Percentiles rank a stretch among this genome's conserved stretches.
Evolutionary conservation across 345 rosid genomes (phyloP).

Genomic region (Melaleuca alternifolia): DNA sequence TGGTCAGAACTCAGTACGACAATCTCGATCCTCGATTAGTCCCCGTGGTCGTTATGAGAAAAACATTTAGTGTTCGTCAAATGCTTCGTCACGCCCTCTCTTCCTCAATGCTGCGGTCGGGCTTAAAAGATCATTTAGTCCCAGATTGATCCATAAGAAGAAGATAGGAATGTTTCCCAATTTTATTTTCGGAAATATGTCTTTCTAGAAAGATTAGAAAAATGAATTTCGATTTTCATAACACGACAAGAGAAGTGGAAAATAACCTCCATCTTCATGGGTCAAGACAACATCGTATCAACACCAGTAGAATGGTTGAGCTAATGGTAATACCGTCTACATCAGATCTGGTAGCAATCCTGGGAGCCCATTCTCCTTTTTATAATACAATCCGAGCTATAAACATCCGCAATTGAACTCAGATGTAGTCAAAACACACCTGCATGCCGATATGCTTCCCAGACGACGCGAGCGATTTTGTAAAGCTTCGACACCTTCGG

Average conservation of each 20-base stretch:
- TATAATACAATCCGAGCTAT: neutral
- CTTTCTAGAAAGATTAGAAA: neutral
- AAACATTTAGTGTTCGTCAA: neutral
- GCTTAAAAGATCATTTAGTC: neutral
- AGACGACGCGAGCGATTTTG: neutral
- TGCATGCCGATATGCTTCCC: neutral
- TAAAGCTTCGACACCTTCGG: neutral
- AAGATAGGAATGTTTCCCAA: neutral
- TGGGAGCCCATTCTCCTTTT: neutral
- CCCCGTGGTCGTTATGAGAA: neutral
- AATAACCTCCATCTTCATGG: neutral
- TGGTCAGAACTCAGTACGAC: neutral
- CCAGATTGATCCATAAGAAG: neutral
- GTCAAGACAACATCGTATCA: neutral
- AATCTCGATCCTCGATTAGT: neutral
- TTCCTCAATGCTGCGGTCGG: neutral
- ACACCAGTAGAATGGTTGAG: neutral
- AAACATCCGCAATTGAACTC: neutral
- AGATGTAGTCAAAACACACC: neutral
- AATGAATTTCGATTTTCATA: neutral
- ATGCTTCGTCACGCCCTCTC: neutral
- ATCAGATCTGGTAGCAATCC: neutral
- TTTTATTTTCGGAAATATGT: neutral
- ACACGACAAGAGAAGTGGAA: neutral
- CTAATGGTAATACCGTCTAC: neutral